Evolutionary conservation across 2,329 filamentous ascomycete genomes (phyloP).

Genomic region (Ophiostoma pallidulum): DNA sequence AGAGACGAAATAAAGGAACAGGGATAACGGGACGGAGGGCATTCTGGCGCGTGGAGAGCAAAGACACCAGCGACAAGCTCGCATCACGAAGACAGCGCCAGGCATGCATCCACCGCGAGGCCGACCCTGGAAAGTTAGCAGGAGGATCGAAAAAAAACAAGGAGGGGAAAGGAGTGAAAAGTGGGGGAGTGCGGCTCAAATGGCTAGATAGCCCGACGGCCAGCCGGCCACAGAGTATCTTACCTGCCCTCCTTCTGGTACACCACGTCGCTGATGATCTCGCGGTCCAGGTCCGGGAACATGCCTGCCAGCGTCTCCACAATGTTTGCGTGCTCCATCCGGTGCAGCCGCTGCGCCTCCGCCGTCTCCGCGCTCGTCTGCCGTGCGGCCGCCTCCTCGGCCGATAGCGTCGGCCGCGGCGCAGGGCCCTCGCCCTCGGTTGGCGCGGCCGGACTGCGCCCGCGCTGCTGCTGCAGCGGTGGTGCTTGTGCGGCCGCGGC

Average conservation of each 20-base stretch:
- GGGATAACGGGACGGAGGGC: too few relatives aligned
- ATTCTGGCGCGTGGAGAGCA: neutral
- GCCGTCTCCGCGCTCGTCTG: slow-evolving; percentile 87
- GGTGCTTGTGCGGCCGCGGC: slow-evolving; percentile 23
- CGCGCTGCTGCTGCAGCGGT: neutral
- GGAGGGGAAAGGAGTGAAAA: neutral
- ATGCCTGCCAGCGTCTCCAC: slow-evolving; percentile 92
- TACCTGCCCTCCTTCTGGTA: slow-evolving; percentile 89
- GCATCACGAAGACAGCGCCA: slow-evolving; percentile 48
- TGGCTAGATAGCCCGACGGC: too few relatives aligned
- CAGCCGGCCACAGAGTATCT: slow-evolving; percentile 48
- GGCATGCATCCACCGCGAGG: slow-evolving; percentile 75
- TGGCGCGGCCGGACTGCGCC: too few relatives aligned
- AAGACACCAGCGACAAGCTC: neutral
- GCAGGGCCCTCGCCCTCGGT: too few relatives aligned
- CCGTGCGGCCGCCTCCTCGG: slow-evolving; percentile 78
- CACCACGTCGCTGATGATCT: slow-evolving; percentile 94
- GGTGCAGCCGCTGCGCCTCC: slow-evolving; percentile 73
- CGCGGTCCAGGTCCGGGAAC: slow-evolving; percentile 91
- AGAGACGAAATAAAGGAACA: neutral
- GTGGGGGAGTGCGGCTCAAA: too few relatives aligned
- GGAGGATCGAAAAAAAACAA: slow-evolving; percentile 6
- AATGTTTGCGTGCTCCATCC: slow-evolving; percentile 78
- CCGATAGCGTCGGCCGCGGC: slow-evolving; percentile 40
- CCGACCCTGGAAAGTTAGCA: slow-evolving; percentile 51